These are phyloP conservation scores for Penicillium concentricum DNA, from an alignment of 2,329 filamentous ascomycete species.

Conservation along the genomic window DNA sequence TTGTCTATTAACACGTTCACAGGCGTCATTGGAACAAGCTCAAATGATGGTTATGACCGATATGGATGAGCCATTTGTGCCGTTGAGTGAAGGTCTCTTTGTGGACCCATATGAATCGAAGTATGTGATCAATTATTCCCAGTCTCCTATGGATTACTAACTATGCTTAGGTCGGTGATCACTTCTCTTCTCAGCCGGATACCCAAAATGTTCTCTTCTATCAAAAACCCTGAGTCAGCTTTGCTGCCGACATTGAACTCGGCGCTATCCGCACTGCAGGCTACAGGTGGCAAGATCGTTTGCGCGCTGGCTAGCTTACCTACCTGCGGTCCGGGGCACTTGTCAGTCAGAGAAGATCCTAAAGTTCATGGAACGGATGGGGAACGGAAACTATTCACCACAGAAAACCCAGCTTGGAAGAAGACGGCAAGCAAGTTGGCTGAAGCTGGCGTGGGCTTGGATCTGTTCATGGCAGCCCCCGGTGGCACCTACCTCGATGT, in stretches of 20 bases:
- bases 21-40: slow-evolving; percentile 76
- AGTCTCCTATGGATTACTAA: slow-evolving; percentile 24
- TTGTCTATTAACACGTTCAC: slow-evolving; percentile 26
- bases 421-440: slow-evolving; percentile 87
- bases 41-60: slow-evolving; percentile 99
- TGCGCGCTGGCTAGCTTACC: slow-evolving; percentile 85
- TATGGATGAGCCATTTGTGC: slow-evolving; percentile 92
- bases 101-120: slow-evolving; percentile 91
- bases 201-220: slow-evolving; percentile 78
- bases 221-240: slow-evolving; percentile 89
- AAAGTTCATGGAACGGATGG: slow-evolving; percentile 83
- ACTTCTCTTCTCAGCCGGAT: slow-evolving; percentile 80
- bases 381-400: slow-evolving; percentile 87
- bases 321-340: slow-evolving; percentile 82
- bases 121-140: slow-evolving; percentile 39
- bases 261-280: slow-evolving; percentile 76
- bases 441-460: slow-evolving; percentile 78
- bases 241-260: slow-evolving; percentile 81
- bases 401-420: slow-evolving; percentile 84
- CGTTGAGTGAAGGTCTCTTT: slow-evolving; percentile 86
- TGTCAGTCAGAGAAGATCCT: slow-evolving; percentile 84
- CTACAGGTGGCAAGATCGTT: slow-evolving; percentile 88
- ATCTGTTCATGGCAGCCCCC: slow-evolving; percentile 92
- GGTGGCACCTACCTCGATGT: slow-evolving; percentile 90
- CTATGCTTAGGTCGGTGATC: slow-evolving; percentile 63